Conservation (phyloP, 805 yeast species). For the Babjeviella inositovora region DNA sequence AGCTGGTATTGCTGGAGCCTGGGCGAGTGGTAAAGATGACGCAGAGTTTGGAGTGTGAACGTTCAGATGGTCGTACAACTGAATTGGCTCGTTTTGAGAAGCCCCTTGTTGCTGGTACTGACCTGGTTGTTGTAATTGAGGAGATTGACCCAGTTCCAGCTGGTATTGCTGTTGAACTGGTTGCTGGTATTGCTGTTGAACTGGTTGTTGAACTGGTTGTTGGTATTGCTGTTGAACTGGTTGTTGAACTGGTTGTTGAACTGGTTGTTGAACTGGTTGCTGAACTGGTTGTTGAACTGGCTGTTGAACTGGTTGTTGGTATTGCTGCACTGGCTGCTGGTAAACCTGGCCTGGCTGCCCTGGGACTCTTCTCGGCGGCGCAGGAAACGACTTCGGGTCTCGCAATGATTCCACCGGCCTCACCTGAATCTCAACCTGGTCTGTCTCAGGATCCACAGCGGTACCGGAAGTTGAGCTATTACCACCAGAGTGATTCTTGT, state of each 20-base stretch:
- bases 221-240: slow-evolving; percentile 1
- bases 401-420: slow-evolving; percentile 6
- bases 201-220: slow-evolving; percentile 5
- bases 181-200: slow-evolving; percentile 5
- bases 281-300: slow-evolving; percentile 2
- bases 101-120: slow-evolving; percentile 4
- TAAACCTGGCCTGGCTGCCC: slow-evolving; percentile 6
- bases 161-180: slow-evolving; percentile 2
- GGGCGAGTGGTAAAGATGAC: no score
- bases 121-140: slow-evolving; percentile 3
- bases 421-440: slow-evolving; percentile 3
- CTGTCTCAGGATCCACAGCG: slow-evolving; percentile 4
- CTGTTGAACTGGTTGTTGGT: slow-evolving; percentile 2
- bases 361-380: slow-evolving; percentile 23
- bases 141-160: slow-evolving; percentile 4
- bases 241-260: slow-evolving; percentile 1
- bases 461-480: slow-evolving; percentile 7
- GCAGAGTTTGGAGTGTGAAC: no score
- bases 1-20: no score
- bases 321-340: slow-evolving; percentile 2
- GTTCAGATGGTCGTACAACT: no score
- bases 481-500: slow-evolving; percentile 18
- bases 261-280: slow-evolving; percentile 3
- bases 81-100: slow-evolving; percentile 3
- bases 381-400: slow-evolving; percentile 17